A percentile compares a stretch with the other conserved stretches of the same genome.
Evolutionary conservation across 1,284 basidiomycete genomes (phyloP).

Genomic region (Microbotryum scabiosae): DNA sequence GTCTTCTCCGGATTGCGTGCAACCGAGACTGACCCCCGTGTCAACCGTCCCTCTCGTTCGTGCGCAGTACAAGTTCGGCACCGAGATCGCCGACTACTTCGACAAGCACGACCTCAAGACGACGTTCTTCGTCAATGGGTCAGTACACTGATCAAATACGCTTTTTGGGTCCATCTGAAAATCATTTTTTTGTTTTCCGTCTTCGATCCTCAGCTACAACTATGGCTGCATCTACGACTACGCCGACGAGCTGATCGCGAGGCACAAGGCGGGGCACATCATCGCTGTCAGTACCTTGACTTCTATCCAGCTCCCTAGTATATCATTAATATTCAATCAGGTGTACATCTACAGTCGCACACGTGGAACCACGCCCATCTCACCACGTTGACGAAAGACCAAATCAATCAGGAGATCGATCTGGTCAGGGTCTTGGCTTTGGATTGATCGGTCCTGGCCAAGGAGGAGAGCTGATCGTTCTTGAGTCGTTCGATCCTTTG

Average conservation of each 20-base stretch:
- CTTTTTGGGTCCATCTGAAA: no score
- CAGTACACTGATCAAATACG: no score
- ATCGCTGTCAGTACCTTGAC: slow-evolving; percentile 32
- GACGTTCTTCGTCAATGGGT: slow-evolving; percentile 28
- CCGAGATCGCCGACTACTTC: slow-evolving; percentile 24
- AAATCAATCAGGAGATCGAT: slow-evolving; percentile 26
- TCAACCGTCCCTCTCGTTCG: no score
- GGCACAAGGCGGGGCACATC: slow-evolving; percentile 34
- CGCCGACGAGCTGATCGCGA: slow-evolving; percentile 24
- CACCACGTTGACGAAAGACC: slow-evolving; percentile 17
- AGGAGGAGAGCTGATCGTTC: no score
- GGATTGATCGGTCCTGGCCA: no score
- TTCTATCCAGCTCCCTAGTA: slow-evolving; percentile 22
- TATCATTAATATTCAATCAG: no score
- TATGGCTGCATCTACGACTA: slow-evolving; percentile 35
- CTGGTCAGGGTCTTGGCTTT: no score
- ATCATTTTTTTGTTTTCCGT: no score
- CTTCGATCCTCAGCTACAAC: slow-evolving; percentile 34
- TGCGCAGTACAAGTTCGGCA: slow-evolving; percentile 26
- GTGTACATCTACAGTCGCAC: slow-evolving; percentile 10
- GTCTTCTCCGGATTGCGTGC: no score
- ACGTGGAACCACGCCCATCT: slow-evolving; percentile 33
- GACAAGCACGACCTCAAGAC: slow-evolving; percentile 17
- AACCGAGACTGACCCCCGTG: no score
- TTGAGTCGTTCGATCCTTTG: no score